Conservation (phyloP, 169 alveolate genomes). For the Prorocentrum cordatum region DNA sequence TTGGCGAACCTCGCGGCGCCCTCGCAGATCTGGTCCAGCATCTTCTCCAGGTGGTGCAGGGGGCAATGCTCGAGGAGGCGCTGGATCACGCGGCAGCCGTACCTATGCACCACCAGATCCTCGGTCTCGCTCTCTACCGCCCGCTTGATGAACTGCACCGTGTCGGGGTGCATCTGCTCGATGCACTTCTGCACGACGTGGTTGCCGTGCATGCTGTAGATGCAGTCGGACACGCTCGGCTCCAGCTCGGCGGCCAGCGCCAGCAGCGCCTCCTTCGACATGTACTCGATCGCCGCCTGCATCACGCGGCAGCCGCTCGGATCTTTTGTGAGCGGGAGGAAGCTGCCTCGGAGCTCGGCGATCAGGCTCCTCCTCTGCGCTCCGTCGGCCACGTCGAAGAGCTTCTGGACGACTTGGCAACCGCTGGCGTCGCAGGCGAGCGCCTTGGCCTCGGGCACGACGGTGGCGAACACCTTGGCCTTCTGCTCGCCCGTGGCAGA, state of each 20-base stretch:
- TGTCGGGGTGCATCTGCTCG: conserved; percentile 63
- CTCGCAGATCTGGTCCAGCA: conserved; percentile 5
- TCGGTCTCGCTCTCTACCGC: too few relatives aligned
- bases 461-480: too few relatives aligned
- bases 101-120: conserved; percentile 75
- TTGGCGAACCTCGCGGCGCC: not conserved
- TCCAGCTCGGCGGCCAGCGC: conserved; percentile 45
- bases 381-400: conserved; percentile 40
- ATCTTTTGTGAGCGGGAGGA: conserved; percentile 52
- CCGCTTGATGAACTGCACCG: conserved; percentile 64
- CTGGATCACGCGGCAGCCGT: conserved; percentile 83
- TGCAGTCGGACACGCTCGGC: conserved; percentile 62
- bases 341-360: conserved; percentile 54
- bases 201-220: conserved; percentile 72
- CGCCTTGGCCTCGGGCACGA: too few relatives aligned
- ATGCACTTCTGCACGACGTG: conserved; percentile 73
- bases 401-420: conserved; percentile 61
- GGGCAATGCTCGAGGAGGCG: conserved; percentile 79
- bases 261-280: conserved; percentile 25
- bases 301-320: conserved; percentile 71
- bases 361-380: conserved; percentile 38
- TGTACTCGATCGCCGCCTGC: too few relatives aligned
- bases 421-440: conserved; percentile 64
- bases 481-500: too few relatives aligned
- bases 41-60: conserved; percentile 61